Base-by-base conservation (phyloP, 1,284 basidiomycete species). In the Ganoderma boninense region DNA sequence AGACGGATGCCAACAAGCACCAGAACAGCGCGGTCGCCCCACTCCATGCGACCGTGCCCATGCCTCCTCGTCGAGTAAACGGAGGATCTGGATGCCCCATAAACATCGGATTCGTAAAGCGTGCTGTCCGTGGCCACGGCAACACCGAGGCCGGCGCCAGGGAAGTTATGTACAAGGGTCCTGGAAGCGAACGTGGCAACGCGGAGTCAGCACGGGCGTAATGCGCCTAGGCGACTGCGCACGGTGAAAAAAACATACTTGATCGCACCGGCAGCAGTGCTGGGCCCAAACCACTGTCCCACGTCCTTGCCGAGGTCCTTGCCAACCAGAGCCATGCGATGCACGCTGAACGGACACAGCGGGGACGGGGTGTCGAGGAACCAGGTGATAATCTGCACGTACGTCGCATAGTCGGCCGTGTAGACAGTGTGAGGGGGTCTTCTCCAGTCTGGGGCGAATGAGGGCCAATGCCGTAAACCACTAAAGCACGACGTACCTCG, bases 201-300 rank as follows among this genome's bases (percentile, higher is more conserved):
- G 11, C 57, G n/a, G 10, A 1, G 43, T 71, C 42, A 42, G 60
- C 69, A 38, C 70, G 40, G 40, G 65, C 57, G 32, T 57, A 60
- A 10, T 35, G 59, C 38, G 59, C 59, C 44, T 20, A 2, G 18
- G 29, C n/a, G 56, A 49, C 42, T 61, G 65, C 40, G 57, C 56
- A 38, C 13, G 61, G 20, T n/a, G 46, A 4, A 26, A 23, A 38
- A 32, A n/a, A 82, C 89, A 72, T 78, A 94, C 93, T 94, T 96
- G 84, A 99, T 94, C 18, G 96, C 97, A 44, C 97, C 97, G 7
- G 97, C 96, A 40, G 97, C 97, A 0, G 96, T 97, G 79, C 95
- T 97, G 0, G 97, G 97, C 0, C 97, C 97, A 78, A 99, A 99
- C 97, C 97, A 99, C 80, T 97, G 94, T 2, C 97, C 97, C 0